phyloP scores from a whole-genome alignment of 2,329 filamentous ascomycete genomes.

The Lasiodiplodia citricola region DNA sequence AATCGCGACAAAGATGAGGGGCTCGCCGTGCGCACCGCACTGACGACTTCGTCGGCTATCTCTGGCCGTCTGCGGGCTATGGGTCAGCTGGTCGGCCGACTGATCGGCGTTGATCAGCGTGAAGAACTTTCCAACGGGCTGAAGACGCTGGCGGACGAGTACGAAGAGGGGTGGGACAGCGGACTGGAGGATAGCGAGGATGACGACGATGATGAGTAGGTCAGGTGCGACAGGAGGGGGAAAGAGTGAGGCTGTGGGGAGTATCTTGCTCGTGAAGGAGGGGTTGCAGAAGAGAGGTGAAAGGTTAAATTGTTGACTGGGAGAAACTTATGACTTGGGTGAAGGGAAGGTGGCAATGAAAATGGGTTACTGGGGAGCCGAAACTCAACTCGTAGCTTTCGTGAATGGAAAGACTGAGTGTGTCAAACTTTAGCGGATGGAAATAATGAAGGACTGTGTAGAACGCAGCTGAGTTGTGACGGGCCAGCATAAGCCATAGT shows the following conservation, averaged over 20 bases:
- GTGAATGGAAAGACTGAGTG: too few species aligned
- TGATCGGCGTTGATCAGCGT: constrained; percentile 75
- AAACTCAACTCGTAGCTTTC: too few species aligned
- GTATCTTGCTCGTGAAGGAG: neutral
- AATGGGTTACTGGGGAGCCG: too few species aligned
- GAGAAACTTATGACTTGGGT: too few species aligned
- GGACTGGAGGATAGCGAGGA: constrained; percentile 46
- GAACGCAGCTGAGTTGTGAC: neutral
- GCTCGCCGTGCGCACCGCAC: constrained; percentile 52
- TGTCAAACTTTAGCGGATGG: too few species aligned
- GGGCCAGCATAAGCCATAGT: too few species aligned
- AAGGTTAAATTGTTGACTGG: too few species aligned
- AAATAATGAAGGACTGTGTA: neutral
- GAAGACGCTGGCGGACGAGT: constrained; percentile 82
- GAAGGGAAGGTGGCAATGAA: too few species aligned
- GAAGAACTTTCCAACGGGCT: constrained; percentile 83
- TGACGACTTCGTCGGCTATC: constrained; percentile 79
- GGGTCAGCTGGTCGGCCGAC: constrained; percentile 66
- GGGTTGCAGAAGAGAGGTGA: neutral
- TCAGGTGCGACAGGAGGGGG: too few species aligned
- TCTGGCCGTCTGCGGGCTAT: constrained; percentile 70
- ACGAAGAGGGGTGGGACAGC: constrained; percentile 85
- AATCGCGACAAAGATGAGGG: neutral
- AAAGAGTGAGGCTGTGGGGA: neutral
- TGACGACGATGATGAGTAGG: neutral